A percentile compares a stretch with the other conserved stretches of the same genome.
Conservation (phyloP, 208 protist species). For the Trypanosoma melophagium region DNA sequence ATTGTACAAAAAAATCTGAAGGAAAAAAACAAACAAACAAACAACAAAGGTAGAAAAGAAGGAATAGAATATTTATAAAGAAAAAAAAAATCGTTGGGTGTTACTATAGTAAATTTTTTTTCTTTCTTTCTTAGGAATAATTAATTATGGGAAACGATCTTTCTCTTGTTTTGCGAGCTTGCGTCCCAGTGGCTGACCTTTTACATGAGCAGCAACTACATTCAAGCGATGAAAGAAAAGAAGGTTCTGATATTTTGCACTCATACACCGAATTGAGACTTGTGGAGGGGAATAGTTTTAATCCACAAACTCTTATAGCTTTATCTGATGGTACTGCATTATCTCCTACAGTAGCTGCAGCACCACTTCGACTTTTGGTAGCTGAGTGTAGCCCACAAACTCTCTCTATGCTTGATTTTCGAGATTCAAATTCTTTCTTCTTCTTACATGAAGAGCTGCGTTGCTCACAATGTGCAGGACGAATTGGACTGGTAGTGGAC, state of each 20-base stretch:
- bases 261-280: constrained; percentile 38
- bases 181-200: constrained; percentile 31
- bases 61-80: not conserved
- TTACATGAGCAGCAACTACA: not conserved
- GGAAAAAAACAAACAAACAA: too few relatives aligned
- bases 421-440: not conserved
- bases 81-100: not conserved
- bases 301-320: constrained; percentile 5
- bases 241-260: not conserved
- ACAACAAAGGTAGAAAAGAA: not conserved
- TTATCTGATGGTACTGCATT: not conserved
- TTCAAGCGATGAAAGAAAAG: not conserved
- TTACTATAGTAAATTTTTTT: not conserved
- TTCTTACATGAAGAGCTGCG: constrained; percentile 12
- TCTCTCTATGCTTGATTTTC: constrained; percentile 5
- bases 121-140: constrained; percentile 1
- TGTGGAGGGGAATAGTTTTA: constrained; percentile 20
- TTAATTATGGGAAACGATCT: constrained; percentile 45
- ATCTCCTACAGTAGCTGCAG: too few relatives aligned
- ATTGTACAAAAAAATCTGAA: too few relatives aligned
- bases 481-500: constrained; percentile 38
- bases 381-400: constrained; percentile 10
- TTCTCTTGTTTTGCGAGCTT: constrained; percentile 41
- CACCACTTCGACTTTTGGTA: constrained; percentile 8
- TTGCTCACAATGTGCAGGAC: constrained; percentile 16